Evolutionary conservation across 768 basidiomycete species (phyloP).

Genomic region (Terana coerulea): DNA sequence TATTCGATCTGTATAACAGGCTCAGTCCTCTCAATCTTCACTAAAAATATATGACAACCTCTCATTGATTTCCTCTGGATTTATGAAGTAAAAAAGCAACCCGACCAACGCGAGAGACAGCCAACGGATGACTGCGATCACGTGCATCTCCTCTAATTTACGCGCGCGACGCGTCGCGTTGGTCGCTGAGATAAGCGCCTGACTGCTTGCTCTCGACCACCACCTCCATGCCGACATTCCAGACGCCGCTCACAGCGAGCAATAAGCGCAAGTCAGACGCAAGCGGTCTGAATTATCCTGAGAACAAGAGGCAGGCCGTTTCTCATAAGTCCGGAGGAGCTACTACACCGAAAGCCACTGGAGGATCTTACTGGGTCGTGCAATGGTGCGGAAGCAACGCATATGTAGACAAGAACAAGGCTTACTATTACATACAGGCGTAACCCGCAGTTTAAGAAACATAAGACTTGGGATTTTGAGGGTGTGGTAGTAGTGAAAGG

Average conservation of each 20-base stretch:
- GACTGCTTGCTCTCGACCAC: constrained; percentile 2
- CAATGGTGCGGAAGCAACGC: constrained; percentile 53
- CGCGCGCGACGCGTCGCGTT: constrained; percentile 7
- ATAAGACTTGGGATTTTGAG: constrained; percentile 87
- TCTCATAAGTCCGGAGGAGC: neutral
- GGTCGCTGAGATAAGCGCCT: neutral
- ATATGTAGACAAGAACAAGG: neutral
- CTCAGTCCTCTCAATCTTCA: too few relatives aligned
- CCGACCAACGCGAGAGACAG: too few relatives aligned
- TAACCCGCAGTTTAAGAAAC: constrained; percentile 68
- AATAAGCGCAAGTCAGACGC: constrained; percentile 9
- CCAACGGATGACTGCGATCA: constrained; percentile 6
- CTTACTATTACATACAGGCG: constrained; percentile 47
- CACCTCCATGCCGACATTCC: constrained; percentile 13
- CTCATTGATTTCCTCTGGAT: too few relatives aligned
- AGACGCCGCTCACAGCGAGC: neutral
- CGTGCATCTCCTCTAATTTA: neutral
- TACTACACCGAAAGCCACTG: neutral
- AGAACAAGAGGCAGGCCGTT: constrained; percentile 5
- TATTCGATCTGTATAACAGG: too few relatives aligned
- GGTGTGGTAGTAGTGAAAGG: constrained; percentile 51
- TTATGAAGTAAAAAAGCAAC: too few relatives aligned
- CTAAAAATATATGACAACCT: too few relatives aligned
- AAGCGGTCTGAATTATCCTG: neutral
- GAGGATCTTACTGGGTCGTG: constrained; percentile 64